Evolutionary conservation across 2,329 filamentous ascomycete genomes (phyloP), one percentile per base, ranked within the genome.

Genomic region (Phialophora tarda): DNA sequence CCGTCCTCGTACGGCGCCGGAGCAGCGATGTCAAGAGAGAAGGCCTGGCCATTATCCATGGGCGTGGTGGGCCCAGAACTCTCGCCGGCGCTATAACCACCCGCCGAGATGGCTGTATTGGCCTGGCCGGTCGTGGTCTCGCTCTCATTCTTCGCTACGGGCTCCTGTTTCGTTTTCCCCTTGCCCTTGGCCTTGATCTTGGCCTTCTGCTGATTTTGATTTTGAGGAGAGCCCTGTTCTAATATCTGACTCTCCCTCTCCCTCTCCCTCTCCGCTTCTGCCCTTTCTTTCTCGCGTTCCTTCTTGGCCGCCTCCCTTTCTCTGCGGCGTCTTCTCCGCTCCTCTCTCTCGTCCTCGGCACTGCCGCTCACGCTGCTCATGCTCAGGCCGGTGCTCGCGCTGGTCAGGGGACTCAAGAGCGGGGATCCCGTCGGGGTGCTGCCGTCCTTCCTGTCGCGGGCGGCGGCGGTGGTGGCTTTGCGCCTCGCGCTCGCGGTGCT

Each of bases 401-500:
- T 66, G 21, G 60, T 54, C 53, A 70, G 26, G 4, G 68, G 68
- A 59, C 68, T 70, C 30, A 70, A 17, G 6, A 62, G 50, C 34
- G 60, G 60, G 14, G 60, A 56, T 4, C 60, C 60, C 7, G 32
- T 55, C 24, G 50, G 23, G 48, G 24, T 51, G 28, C 56, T 51
- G 28, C 56, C 50, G 28, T 64, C 57, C 28, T 63, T 44, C 12
- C 65, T 55, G 17, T 32, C 56, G 30, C 56, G 38, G 6, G n/a
- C n/a, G n/a, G n/a, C n/a, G n/a, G n/a, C n/a, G n/a, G n/a, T n/a
- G n/a, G 38, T 34, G 11, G 65, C n/a, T 56, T 71, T 71, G 12
- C 69, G 63, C 12, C 69, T 38, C 28, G 63, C 59, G 26, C 69
- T 71, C 12, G 69, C 67, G 24, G 69, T 69, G 64, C 67, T 72